Conservation (phyloP, 192 early-diverging fungal species). For the Coemansia sp. region DNA sequence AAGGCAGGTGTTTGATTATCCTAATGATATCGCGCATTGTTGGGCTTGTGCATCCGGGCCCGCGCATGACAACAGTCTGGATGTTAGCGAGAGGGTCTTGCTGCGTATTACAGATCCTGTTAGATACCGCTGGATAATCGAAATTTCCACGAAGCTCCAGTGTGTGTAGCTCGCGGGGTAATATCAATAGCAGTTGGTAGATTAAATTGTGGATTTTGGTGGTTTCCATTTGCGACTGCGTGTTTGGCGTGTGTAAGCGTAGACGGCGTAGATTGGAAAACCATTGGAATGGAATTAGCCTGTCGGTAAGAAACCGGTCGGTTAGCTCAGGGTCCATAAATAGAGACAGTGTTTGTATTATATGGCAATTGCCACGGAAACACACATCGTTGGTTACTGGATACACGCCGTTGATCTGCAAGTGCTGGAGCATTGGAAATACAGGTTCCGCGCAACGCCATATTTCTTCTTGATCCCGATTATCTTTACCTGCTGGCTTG, state of each 20-base stretch:
- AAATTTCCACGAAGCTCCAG: background rate
- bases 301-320: background rate
- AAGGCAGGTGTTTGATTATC: background rate
- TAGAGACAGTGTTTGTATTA: background rate
- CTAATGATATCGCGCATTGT: background rate
- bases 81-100: background rate
- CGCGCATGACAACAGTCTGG: background rate
- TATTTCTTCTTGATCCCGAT: too few species aligned
- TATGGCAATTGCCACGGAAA: background rate
- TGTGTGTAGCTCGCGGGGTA: background rate
- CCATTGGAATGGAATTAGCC: background rate
- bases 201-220: background rate
- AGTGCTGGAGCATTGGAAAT: background rate
- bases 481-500: background rate
- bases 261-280: background rate
- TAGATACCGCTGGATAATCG: background rate
- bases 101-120: background rate
- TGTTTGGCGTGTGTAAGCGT: background rate
- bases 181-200: background rate
- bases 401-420: background rate
- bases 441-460: background rate
- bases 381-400: background rate
- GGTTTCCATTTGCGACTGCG: background rate
- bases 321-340: background rate
- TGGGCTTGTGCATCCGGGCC: background rate